Evolutionary conservation across 768 basidiomycete genomes (phyloP), one percentile per base, ranked within the genome.

Genomic region (Suillus plorans): DNA sequence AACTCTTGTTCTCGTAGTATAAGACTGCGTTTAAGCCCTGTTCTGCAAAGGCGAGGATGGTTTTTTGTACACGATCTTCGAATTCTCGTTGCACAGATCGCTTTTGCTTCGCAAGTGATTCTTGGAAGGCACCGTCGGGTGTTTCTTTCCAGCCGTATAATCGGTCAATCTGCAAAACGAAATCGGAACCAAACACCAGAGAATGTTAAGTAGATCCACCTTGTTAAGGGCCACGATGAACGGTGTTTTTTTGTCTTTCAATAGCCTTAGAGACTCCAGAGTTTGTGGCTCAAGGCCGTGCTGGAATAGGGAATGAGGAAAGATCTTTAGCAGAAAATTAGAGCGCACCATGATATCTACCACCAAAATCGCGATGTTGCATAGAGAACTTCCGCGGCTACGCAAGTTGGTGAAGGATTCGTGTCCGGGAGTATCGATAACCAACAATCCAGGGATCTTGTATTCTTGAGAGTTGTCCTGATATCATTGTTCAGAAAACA

Each of bases 171-270:
- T 95, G 67, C 7, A 58, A 36, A 16, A 28, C 60, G 73, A 63
- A 61, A 61, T 60, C 20, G 9, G 18, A 41, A 55, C 39, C 60
- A 47, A 55, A 67, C 28, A 65, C 45, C 22, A 53, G 62, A 55
- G 58, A 58, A 56, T 64, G 14, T 59, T 8, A 55, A 10, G 36
- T 50, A 58, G 20, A 41, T 34, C 47, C 68, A 90, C 93, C 84
- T 99, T 98, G 82, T 99, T 99, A 55, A 99, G 82, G 6, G 97
- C 97, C 57, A 99, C 97, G 63, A 99, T 97, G 82, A 99, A 99
- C 0, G 97, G 97, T 9, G 97, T 99, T 80, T 97, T 97, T 61
- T 90, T 87, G 74, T 97, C 94, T 68, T 91, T 85, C 60, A 99
- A 84, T 64, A 99, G 80, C 49, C 96, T 90, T 36, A 99, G 83